Evolutionary conservation across 176 grass and related monocot genomes (phyloP).

Genomic region (Eragrostis nindensis): DNA sequence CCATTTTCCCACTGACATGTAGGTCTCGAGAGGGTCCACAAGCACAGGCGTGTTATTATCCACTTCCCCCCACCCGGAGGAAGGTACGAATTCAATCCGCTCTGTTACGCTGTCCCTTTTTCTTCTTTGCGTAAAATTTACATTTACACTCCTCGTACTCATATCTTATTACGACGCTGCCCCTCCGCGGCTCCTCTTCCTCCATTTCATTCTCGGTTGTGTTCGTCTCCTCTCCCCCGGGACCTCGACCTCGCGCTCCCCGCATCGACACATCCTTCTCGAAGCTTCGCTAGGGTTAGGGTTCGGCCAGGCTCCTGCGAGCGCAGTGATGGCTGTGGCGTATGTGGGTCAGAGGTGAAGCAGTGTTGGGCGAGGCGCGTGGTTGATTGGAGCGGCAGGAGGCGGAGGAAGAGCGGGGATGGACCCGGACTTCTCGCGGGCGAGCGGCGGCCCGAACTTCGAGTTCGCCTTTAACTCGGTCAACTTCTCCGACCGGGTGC

Average conservation of each 20-base stretch:
- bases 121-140: background rate
- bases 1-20: background rate
- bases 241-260: slow-evolving; percentile 6
- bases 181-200: background rate
- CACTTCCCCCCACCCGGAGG: background rate
- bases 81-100: background rate
- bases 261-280: background rate
- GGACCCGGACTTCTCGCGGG: slow-evolving; percentile 85
- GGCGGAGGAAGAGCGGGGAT: slow-evolving; percentile 26
- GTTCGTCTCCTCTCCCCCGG: background rate
- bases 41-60: background rate
- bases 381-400: slow-evolving; percentile 1
- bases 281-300: slow-evolving; percentile 23
- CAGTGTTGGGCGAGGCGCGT: background rate
- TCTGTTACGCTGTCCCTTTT: slow-evolving; percentile 15
- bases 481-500: slow-evolving; percentile 90
- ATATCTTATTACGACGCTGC: background rate
- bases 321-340: background rate
- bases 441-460: slow-evolving; percentile 63
- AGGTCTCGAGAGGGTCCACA: background rate
- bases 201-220: background rate
- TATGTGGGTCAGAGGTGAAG: background rate
- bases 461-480: slow-evolving; percentile 94
- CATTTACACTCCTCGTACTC: background rate
- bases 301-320: background rate